Conservation (phyloP, 495 filamentous ascomycete genomes). For the Penicillium flavigenum region DNA sequence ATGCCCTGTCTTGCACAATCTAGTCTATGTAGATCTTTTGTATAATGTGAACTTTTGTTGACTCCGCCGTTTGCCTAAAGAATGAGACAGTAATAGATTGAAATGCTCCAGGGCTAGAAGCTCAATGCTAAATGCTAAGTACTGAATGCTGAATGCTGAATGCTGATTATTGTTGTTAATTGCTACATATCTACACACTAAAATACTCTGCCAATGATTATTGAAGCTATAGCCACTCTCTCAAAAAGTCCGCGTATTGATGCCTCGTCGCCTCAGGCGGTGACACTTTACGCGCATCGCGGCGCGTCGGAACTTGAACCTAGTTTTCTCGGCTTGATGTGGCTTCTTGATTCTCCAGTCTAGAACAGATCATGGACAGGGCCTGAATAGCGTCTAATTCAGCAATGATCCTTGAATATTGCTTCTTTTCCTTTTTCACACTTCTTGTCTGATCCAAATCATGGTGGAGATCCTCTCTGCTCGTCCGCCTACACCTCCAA, state of each 20-base stretch:
- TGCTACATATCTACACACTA: not conserved
- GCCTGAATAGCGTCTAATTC: constrained; percentile 14
- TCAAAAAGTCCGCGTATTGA: constrained; percentile 5
- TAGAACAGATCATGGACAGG: constrained; percentile 19
- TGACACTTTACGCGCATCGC: constrained; percentile 46
- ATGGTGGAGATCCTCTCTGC: constrained; percentile 56
- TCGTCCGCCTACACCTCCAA: constrained; percentile 63
- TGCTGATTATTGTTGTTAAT: not conserved
- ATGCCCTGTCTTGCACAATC: not conserved
- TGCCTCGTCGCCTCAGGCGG: constrained; percentile 33
- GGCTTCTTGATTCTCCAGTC: constrained; percentile 10
- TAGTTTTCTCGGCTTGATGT: constrained; percentile 25
- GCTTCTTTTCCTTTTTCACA: constrained; percentile 13
- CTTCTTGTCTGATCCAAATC: constrained; percentile 29
- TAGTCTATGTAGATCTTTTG: not conserved
- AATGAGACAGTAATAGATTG: not conserved
- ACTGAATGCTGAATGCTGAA: not conserved
- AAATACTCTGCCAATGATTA: not conserved
- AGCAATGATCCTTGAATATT: constrained; percentile 35
- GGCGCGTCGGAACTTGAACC: constrained; percentile 29
- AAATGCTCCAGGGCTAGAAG: not conserved
- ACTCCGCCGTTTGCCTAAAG: not conserved
- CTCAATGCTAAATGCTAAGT: not conserved
- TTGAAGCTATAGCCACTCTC: not conserved
- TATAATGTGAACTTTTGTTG: not conserved